A percentile compares a stretch with the other conserved stretches of the same genome.
Evolutionary conservation across 176 grass and related monocot species (phyloP).

Genomic region (Carex pumila): DNA sequence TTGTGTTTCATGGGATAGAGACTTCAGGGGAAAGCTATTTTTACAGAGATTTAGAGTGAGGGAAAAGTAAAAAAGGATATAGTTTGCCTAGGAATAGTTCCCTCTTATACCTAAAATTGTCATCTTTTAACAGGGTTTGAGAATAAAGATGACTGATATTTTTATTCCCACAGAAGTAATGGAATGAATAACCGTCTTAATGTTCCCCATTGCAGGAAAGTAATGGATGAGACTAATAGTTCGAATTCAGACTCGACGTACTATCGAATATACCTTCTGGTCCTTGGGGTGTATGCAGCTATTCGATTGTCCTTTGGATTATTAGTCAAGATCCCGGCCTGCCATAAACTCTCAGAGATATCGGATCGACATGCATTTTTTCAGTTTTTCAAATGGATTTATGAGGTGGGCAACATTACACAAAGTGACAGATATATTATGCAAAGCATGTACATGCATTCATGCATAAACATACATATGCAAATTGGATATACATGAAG

Average conservation of each 20-base stretch:
- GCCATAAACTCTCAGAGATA: slow-evolving; percentile 64
- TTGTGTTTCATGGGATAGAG: neutral
- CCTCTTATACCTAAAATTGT: neutral
- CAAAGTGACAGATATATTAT: neutral
- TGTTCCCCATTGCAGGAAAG: slow-evolving; percentile 44
- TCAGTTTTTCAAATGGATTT: slow-evolving; percentile 99
- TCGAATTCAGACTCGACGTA: slow-evolving; percentile 76
- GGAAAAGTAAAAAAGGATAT: neutral
- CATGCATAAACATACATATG: neutral
- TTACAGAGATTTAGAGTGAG: neutral
- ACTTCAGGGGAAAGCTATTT: neutral
- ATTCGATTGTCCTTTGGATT: slow-evolving; percentile 54
- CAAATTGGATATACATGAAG: neutral
- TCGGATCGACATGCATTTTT: slow-evolving; percentile 80
- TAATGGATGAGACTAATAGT: slow-evolving; percentile 63
- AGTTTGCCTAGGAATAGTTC: neutral
- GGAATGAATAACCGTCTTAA: neutral
- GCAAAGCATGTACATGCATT: neutral
- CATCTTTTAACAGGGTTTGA: neutral
- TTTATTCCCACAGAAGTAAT: neutral
- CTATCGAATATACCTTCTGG: slow-evolving; percentile 74
- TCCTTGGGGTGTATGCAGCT: slow-evolving; percentile 85
- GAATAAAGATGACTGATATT: neutral
- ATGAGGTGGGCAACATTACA: slow-evolving; percentile 48
- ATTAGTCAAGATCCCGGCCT: slow-evolving; percentile 89